phyloP scores from a whole-genome alignment of 176 grass and related monocot genomes.

The Aechmea fasciata region DNA sequence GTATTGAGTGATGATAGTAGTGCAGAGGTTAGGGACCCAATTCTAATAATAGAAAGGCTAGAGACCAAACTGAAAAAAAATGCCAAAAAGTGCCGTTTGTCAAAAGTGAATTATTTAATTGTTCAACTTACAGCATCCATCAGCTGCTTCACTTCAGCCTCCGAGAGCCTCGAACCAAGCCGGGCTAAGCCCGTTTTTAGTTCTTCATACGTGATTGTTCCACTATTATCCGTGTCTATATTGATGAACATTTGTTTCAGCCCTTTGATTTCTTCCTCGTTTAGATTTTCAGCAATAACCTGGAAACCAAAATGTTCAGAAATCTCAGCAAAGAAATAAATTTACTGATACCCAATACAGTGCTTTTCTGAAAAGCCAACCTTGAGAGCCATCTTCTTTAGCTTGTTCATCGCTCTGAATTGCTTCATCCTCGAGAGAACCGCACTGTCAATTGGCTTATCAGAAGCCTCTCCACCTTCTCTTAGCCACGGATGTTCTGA shows the following conservation, averaged over 20 bases:
- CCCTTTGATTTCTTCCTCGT: slow-evolving; percentile 93
- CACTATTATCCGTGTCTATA: slow-evolving; percentile 90
- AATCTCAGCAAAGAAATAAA: neutral
- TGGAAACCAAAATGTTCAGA: slow-evolving; percentile 17
- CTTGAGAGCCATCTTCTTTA: slow-evolving; percentile 99
- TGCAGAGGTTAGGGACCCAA: too few relatives aligned
- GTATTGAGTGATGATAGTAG: too few relatives aligned
- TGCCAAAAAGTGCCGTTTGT: too few relatives aligned
- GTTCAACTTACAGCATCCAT: slow-evolving; percentile 77
- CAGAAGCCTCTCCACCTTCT: slow-evolving; percentile 79
- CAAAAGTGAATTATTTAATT: neutral
- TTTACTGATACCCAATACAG: neutral
- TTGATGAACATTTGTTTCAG: slow-evolving; percentile 98
- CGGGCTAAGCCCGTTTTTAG: slow-evolving; percentile 81
- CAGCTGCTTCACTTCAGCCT: slow-evolving; percentile 96
- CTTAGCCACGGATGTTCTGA: slow-evolving; percentile 93
- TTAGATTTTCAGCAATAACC: slow-evolving; percentile 95
- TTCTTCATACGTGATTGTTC: slow-evolving; percentile 96
- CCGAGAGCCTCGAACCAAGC: slow-evolving; percentile 80
- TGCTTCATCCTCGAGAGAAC: slow-evolving; percentile 99
- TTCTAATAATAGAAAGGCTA: too few relatives aligned
- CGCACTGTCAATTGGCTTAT: slow-evolving; percentile 91
- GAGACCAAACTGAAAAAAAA: too few relatives aligned
- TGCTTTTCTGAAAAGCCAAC: slow-evolving; percentile 20
- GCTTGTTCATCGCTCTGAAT: slow-evolving; percentile 99